Evolutionary conservation across 306 rosid genomes (phyloP).

Genomic region (Astragalus membranaceus): DNA sequence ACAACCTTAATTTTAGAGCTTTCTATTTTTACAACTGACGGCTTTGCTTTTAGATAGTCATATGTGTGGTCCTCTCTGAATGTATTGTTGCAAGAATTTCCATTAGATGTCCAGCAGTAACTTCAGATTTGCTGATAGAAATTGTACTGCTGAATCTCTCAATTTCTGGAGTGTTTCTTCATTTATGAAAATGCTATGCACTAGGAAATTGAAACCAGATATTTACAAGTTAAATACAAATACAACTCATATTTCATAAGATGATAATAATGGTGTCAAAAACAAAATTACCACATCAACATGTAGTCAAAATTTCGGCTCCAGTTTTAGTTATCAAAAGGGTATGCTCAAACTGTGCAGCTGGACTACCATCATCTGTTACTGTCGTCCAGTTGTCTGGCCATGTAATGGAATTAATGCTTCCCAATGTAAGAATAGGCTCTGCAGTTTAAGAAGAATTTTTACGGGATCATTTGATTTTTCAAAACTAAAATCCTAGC

Average conservation of each 20-base stretch:
- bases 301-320: slow-evolving; percentile 77
- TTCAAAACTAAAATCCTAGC: not conserved
- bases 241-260: not conserved
- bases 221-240: slow-evolving; percentile 16
- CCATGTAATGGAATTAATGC: slow-evolving; percentile 69
- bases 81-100: not conserved
- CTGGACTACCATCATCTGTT: slow-evolving; percentile 72
- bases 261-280: not conserved
- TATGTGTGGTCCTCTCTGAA: not conserved
- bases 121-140: slow-evolving; percentile 2
- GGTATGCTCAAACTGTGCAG: slow-evolving; percentile 97
- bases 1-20: not conserved
- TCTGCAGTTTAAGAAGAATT: slow-evolving; percentile 43
- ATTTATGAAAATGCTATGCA: slow-evolving; percentile 2
- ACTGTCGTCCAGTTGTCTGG: slow-evolving; percentile 89
- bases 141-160: not conserved
- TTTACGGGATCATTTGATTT: slow-evolving; percentile 1
- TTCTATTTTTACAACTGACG: not conserved
- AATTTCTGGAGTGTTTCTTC: not conserved
- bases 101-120: not conserved
- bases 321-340: slow-evolving; percentile 85
- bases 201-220: slow-evolving; percentile 7
- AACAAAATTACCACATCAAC: slow-evolving; percentile 25
- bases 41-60: not conserved
- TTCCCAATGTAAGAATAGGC: slow-evolving; percentile 89